Percentiles rank a stretch among this genome's conserved stretches.
These are phyloP conservation scores for Hydrangea macrophylla DNA, from an alignment of 148 eudicot species.

Conservation along the genomic window DNA sequence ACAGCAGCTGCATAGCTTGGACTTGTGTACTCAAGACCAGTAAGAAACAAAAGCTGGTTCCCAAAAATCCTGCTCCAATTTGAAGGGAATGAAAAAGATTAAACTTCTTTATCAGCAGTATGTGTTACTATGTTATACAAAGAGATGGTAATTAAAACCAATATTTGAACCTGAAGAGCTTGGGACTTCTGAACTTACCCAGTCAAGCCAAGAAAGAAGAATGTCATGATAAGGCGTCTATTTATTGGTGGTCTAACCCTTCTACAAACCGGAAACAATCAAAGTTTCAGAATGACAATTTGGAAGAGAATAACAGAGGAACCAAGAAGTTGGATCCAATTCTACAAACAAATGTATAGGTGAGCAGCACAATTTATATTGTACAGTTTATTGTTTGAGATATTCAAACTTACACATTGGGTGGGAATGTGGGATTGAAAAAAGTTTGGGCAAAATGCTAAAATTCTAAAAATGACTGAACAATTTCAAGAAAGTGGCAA, in stretches of 20 bases:
- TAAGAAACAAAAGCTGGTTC: constrained; percentile 91
- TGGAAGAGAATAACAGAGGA: neutral
- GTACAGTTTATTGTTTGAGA: too few relatives aligned
- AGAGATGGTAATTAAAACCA: neutral
- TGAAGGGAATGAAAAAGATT: too few relatives aligned
- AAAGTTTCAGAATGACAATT: neutral
- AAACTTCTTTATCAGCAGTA: too few relatives aligned
- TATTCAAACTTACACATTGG: too few relatives aligned
- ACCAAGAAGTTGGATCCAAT: too few relatives aligned
- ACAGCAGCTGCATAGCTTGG: constrained; percentile 96
- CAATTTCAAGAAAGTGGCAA: too few relatives aligned
- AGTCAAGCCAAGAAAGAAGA: constrained; percentile 83
- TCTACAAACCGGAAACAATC: constrained; percentile 43
- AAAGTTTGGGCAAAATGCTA: too few relatives aligned
- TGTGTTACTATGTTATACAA: neutral
- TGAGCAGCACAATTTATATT: too few relatives aligned
- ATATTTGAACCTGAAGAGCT: neutral
- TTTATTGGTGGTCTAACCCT: constrained; percentile 69
- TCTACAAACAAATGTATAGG: too few relatives aligned
- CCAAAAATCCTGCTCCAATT: constrained; percentile 97
- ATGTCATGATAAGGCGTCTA: constrained; percentile 48
- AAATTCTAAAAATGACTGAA: too few relatives aligned
- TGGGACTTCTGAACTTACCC: constrained; percentile 52
- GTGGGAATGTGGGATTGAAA: too few relatives aligned
- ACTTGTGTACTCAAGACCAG: constrained; percentile 92